Evolutionary conservation across 2,329 filamentous ascomycete species (phyloP).

Genomic region (Hypoxylon sp.): DNA sequence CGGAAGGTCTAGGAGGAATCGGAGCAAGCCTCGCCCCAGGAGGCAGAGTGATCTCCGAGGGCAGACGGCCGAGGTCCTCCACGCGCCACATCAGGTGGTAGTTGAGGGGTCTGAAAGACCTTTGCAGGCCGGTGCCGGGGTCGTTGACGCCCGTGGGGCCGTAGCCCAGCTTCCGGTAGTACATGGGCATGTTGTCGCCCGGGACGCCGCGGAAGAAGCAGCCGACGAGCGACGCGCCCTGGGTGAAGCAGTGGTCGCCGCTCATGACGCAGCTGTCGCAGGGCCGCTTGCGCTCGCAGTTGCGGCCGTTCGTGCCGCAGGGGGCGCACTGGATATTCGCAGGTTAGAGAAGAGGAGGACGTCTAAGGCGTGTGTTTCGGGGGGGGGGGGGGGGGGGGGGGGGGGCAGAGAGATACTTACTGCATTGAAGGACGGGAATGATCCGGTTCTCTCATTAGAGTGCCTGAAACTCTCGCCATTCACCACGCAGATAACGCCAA

Average conservation of each 20-base stretch:
- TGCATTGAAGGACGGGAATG: neutral
- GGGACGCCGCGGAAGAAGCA: conserved; percentile 22
- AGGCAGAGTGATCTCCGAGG: no score
- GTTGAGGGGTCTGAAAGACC: neutral
- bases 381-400: no score
- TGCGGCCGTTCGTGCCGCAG: neutral
- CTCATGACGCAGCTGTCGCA: conserved; percentile 13
- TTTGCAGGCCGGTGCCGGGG: neutral
- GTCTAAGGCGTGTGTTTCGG: no score
- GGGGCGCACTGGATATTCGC: no score
- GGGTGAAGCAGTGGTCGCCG: neutral
- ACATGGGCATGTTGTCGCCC: conserved; percentile 41
- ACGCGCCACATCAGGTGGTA: conserved; percentile 6
- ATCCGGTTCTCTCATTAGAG: no score
- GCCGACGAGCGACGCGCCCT: neutral
- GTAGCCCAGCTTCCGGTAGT: conserved; percentile 48
- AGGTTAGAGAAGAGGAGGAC: no score
- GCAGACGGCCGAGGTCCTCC: neutral
- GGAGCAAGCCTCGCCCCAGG: no score
- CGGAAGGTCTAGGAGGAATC: no score
- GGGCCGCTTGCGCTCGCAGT: conserved; percentile 24
- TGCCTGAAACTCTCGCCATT: neutral
- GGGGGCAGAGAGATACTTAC: no score
- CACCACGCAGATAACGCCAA: neutral
- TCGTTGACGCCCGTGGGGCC: conserved; percentile 43